Percentiles rank a stretch among this genome's conserved stretches.
phyloP scores from a whole-genome alignment of 1,139 yeast genomes.

The Sugiyamaella japonica region DNA sequence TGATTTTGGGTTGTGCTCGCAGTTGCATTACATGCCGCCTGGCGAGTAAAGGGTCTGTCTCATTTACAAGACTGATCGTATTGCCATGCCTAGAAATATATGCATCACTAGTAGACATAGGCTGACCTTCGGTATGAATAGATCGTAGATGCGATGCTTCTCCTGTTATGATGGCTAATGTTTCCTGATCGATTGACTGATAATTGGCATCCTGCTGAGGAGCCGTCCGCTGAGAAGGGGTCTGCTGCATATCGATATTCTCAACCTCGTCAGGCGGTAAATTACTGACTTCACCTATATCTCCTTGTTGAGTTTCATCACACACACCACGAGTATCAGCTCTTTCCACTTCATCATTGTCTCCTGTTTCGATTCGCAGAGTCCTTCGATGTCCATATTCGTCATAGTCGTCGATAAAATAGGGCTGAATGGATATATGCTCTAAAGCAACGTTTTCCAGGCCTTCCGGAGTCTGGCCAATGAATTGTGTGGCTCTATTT shows the following conservation, averaged over 20 bases:
- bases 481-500: background rate
- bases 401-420: constrained; percentile 4
- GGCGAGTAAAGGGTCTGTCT: constrained; percentile 14
- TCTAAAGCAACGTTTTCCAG: constrained; percentile 8
- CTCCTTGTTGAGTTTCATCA: background rate
- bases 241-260: background rate
- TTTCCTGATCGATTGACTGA: background rate
- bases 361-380: background rate
- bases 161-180: background rate
- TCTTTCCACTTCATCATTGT: background rate
- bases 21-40: constrained; percentile 12
- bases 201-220: background rate
- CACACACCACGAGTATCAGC: background rate
- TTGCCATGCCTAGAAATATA: constrained; percentile 8
- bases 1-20: constrained; percentile 12
- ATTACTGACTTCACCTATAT: background rate
- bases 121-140: background rate
- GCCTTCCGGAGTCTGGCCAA: background rate
- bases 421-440: constrained; percentile 9
- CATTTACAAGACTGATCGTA: constrained; percentile 9
- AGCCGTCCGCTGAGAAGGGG: too few species aligned
- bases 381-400: constrained; percentile 6
- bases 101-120: background rate
- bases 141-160: background rate
- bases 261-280: background rate